These are phyloP conservation scores for Suillus sp. DNA, from an alignment of 768 basidiomycete genomes.

Conservation along the genomic window DNA sequence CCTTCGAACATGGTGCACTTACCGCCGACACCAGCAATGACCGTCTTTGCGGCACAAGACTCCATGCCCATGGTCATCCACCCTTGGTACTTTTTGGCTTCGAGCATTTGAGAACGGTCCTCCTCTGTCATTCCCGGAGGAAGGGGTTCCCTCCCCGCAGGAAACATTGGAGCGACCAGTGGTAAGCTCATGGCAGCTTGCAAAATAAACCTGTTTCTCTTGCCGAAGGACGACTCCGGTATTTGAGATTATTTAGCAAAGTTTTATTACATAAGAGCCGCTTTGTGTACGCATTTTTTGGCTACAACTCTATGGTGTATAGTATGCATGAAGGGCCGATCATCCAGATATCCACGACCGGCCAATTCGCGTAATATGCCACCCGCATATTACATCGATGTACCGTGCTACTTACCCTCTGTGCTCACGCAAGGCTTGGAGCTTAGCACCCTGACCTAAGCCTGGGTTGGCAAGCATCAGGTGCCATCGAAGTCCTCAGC, in stretches of 20 bases:
- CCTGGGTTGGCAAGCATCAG: too few relatives aligned
- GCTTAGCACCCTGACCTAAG: too few relatives aligned
- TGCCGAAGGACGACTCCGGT: constrained; percentile 9
- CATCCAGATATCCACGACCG: too few relatives aligned
- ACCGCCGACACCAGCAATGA: constrained; percentile 84
- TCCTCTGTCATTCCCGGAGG: constrained; percentile 84
- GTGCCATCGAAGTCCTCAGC: constrained; percentile 36
- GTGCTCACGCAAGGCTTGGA: too few relatives aligned
- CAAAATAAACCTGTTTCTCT: constrained; percentile 1
- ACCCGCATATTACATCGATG: too few relatives aligned
- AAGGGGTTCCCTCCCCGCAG: constrained; percentile 84
- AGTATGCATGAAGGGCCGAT: too few relatives aligned
- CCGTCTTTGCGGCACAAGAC: constrained; percentile 83
- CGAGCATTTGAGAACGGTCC: constrained; percentile 64
- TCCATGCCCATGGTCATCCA: constrained; percentile 76
- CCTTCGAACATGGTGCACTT: constrained; percentile 30
- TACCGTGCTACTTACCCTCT: too few relatives aligned
- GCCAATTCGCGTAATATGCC: too few relatives aligned
- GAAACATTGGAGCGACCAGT: constrained; percentile 71
- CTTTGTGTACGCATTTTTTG: too few relatives aligned
- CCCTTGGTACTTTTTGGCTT: constrained; percentile 77
- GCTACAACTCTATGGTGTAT: too few relatives aligned
- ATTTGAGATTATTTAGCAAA: constrained; percentile 24
- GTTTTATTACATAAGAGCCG: constrained; percentile 7
- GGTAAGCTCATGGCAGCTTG: constrained; percentile 29